These are phyloP conservation scores for Malassezia equina DNA, from an alignment of 1,284 basidiomycete species.

Conservation along the genomic window DNA sequence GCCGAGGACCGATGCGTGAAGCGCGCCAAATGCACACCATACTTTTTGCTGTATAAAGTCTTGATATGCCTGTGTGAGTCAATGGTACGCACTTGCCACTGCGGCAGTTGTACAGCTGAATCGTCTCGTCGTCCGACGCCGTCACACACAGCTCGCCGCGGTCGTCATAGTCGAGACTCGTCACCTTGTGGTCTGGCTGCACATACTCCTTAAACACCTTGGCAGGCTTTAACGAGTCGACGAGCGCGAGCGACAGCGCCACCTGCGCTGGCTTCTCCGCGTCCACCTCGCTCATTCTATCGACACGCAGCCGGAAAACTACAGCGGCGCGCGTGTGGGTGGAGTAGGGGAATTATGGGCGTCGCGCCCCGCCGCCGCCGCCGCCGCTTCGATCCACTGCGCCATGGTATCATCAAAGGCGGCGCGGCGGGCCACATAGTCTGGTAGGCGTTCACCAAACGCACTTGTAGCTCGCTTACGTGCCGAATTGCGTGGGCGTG, in stretches of 20 bases:
- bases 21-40: conserved; percentile 82
- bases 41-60: conserved; percentile 83
- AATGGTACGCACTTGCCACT: conserved; percentile 69
- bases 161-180: conserved; percentile 81
- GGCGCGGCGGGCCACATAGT: neutral
- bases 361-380: neutral
- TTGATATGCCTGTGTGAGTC: conserved; percentile 54
- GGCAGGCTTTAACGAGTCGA: conserved; percentile 61
- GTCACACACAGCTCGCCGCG: conserved; percentile 74
- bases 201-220: conserved; percentile 61
- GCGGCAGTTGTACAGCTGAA: conserved; percentile 76
- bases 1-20: conserved; percentile 82
- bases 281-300: neutral
- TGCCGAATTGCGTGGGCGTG: neutral
- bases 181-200: conserved; percentile 53
- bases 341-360: conserved; percentile 9
- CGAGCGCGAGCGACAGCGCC: conserved; percentile 19
- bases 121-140: conserved; percentile 83
- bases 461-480: neutral
- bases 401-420: conserved; percentile 15
- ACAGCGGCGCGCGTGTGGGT: neutral
- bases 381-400: conserved; percentile 1
- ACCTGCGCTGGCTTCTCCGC: conserved; percentile 6
- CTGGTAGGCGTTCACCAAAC: conserved; percentile 16
- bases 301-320: neutral